Base-by-base conservation (phyloP, 2,329 filamentous ascomycete species). In the Fusarium anguioides region DNA sequence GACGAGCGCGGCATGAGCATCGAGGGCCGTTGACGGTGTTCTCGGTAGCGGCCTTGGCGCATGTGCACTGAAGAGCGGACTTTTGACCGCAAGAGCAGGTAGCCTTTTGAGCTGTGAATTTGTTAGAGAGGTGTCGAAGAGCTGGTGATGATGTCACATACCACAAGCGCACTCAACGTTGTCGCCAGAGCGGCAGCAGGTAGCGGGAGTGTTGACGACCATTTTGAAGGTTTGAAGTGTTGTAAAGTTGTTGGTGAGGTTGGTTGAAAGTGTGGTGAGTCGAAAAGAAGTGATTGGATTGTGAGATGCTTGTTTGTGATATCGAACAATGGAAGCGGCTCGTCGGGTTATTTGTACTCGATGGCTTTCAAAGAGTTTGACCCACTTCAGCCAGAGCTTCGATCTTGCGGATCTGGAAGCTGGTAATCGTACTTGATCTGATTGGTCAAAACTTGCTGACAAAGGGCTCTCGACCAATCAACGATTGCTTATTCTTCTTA, bases 61-160 rank as follows among this genome's bases (percentile, higher is more conserved):
- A 97, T 65, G 84, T 91, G 87, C 95, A 98, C 78, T 94, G 85
- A 46, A 97, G 88, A 47, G 95, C 95, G 6, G 89, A 87, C 77
- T 96, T 87, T 83, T 97, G 89, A 76, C 95, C 95, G 78, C 95
- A 98, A 17, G 93, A 96, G 87, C 94, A 97, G 61, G 84, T 90
- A 10, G 88, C 88, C 79, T 90, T 84, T 72, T 87, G 79, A 71
- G 87, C 88, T 87, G 70, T 20, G 21, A 51, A 7, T 55, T n/a
- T 58, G 62, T 67, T 62, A 57, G 47, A 10, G 21, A 20, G 7
- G 26, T 27, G 29, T 27, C 2, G 9, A 3, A 7, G 27, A 26
- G 36, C 8, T 14, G 27, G 14, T 21, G 14, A 56, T 66, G 55
- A 61, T 49, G 36, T 53, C 54, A 80, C 85, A 71, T 83, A 87